Percentiles rank a stretch among this genome's conserved stretches.
These are phyloP conservation scores for Fusarium sp. DNA, from an alignment of 2,329 filamentous ascomycete species.

Conservation along the genomic window DNA sequence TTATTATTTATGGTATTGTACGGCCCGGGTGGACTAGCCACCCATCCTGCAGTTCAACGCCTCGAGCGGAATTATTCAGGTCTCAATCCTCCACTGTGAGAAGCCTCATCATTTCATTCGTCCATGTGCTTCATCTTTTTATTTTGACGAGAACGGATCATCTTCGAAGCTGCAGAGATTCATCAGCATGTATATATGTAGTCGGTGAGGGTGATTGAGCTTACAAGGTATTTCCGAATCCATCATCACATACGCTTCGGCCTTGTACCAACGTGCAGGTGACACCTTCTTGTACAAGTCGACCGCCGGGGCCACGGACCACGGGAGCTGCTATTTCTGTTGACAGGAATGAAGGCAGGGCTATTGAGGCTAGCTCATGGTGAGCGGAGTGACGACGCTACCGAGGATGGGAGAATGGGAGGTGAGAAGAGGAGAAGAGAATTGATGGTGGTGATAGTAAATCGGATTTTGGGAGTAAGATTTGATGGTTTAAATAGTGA, in stretches of 20 bases:
- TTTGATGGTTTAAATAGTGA: accelerated
- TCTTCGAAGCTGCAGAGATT: not conserved
- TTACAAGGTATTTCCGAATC: constrained; percentile 21
- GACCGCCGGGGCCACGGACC: constrained; percentile 5
- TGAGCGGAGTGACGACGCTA: not conserved
- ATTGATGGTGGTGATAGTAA: not conserved
- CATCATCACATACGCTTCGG: constrained; percentile 13
- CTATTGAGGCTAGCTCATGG: not conserved
- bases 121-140: accelerated
- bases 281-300: not conserved
- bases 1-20: not conserved
- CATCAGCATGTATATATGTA: no score
- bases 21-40: not conserved
- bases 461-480: accelerated
- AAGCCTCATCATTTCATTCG: not conserved
- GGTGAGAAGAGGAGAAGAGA: not conserved
- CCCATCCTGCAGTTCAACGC: not conserved
- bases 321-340: not conserved
- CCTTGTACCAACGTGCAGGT: constrained; percentile 2
- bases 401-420: not conserved
- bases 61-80: not conserved
- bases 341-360: not conserved
- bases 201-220: no score
- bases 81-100: not conserved
- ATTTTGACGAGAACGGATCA: constrained; percentile 2